These are phyloP conservation scores for Eucalyptus erythrocorys DNA, from an alignment of 345 rosid genomes.

Conservation along the genomic window DNA sequence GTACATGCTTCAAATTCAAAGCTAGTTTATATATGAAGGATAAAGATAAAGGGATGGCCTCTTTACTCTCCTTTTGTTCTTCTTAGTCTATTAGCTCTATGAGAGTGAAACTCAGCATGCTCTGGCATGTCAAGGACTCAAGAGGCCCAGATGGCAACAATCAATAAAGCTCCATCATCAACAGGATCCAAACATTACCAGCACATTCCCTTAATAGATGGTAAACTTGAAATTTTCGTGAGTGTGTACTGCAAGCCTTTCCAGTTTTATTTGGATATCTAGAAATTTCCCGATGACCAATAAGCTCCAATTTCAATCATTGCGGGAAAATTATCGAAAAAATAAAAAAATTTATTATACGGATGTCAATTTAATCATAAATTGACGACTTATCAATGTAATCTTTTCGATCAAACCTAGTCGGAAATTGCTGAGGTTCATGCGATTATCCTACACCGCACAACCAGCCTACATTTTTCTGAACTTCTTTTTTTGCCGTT, in stretches of 20 bases:
- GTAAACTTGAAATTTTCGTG: not conserved
- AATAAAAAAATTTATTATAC: rapidly evolving
- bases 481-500: rapidly evolving
- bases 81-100: not conserved
- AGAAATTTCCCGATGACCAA: not conserved
- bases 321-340: rapidly evolving
- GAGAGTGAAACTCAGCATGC: not conserved
- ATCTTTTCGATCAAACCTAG: rapidly evolving
- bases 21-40: not conserved
- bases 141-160: not conserved
- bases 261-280: not conserved
- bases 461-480: rapidly evolving
- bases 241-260: rapidly evolving
- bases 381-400: rapidly evolving
- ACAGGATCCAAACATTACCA: not conserved
- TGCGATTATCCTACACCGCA: rapidly evolving
- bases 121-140: not conserved
- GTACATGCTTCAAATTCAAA: not conserved
- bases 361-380: too few species aligned
- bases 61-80: not conserved
- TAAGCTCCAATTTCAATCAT: not conserved
- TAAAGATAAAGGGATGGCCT: not conserved
- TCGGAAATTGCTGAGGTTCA: rapidly evolving
- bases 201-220: rapidly evolving
- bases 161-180: not conserved